Conservation (phyloP, 768 basidiomycete species). For the Mycena floridula region DNA sequence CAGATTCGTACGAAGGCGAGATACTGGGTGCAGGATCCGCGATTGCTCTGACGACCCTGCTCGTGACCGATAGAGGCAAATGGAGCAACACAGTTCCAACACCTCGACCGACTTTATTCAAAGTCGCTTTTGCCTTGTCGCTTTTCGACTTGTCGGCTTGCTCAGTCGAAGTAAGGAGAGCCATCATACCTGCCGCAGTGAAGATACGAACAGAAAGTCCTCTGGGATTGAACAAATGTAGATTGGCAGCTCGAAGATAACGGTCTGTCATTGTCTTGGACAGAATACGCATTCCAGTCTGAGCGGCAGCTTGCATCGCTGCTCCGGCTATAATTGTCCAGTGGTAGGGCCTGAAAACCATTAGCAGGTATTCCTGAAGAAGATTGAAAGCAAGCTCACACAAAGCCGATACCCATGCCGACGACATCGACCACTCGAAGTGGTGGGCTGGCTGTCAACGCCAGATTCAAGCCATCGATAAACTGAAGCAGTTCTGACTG, state of each 20-base stretch:
- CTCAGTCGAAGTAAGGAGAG: conserved; percentile 5
- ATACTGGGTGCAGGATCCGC: conserved; percentile 8
- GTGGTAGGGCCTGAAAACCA: conserved; percentile 13
- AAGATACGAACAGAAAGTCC: conserved; percentile 18
- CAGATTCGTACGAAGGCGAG: conserved; percentile 2
- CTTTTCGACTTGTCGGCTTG: background rate
- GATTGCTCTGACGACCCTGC: conserved; percentile 10
- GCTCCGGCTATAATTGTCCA: conserved; percentile 17
- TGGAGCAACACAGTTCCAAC: conserved; percentile 10
- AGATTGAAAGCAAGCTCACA: conserved; percentile 6
- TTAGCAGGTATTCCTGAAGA: background rate
- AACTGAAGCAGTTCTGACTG: conserved; percentile 16
- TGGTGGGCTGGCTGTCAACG: conserved; percentile 19
- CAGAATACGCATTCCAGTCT: conserved; percentile 12
- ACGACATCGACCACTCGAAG: conserved; percentile 15
- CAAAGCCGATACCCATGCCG: conserved; percentile 15
- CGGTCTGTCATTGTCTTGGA: conserved; percentile 19
- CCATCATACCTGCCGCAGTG: conserved; percentile 16
- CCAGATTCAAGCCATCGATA: conserved; percentile 17
- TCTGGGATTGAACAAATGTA: conserved; percentile 15
- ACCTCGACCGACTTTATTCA: conserved; percentile 10
- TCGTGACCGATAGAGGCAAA: conserved; percentile 8
- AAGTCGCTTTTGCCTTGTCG: conserved; percentile 5
- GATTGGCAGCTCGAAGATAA: conserved; percentile 16
- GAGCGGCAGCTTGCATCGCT: conserved; percentile 9